Evolutionary conservation across 2,329 filamentous ascomycete species (phyloP), one percentile per base, ranked within the genome.

Genomic region (Xylariaceae sp.): DNA sequence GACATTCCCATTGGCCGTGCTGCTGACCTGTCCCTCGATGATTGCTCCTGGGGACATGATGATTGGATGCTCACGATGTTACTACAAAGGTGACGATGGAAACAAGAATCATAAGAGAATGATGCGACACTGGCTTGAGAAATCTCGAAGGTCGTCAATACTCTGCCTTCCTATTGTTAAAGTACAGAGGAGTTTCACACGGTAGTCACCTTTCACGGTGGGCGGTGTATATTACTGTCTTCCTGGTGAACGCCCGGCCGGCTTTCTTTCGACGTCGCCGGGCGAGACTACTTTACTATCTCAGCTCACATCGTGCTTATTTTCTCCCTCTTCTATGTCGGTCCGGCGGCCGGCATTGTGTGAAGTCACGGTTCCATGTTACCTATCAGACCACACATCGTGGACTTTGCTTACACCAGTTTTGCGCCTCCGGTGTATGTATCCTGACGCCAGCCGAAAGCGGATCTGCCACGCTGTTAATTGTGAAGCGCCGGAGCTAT

Each of bases 11-110:
- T 66, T 67, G 15, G 51, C 39, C n/a, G 60, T 57, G 37, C 64
- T 66, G 45, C 67, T 71, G 30, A 59, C 56, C 62, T 70, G 64
- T 67, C 60, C 67, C 51, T 68, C 70, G 18, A 61, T 64, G 23
- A 64, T 68, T 64, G 69, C 68, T 65, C 66, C 63, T 62, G 70
- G 69, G 52, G 69, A 69, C 70, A 72, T 72, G 62, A 55, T 61
- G 68, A 60, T 65, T 63, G 58, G 61, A 61, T 64, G 61, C 30
- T 8, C 65, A 54, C 58, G 57, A 65, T 57, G 17, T 17, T 17
- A 60, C 64, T 67, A 61, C 61, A 66, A 54, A 60, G 50, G 55
- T 59, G 55, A 54, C 62, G 57, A 56, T 60, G 56, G 44, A 59
- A 56, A 57, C 59, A 56, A 23, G 62, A 64, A 13, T 41, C 2